These are phyloP conservation scores for Fusarium chuoi DNA, from an alignment of 2,329 filamentous ascomycete genomes.

Conservation along the genomic window DNA sequence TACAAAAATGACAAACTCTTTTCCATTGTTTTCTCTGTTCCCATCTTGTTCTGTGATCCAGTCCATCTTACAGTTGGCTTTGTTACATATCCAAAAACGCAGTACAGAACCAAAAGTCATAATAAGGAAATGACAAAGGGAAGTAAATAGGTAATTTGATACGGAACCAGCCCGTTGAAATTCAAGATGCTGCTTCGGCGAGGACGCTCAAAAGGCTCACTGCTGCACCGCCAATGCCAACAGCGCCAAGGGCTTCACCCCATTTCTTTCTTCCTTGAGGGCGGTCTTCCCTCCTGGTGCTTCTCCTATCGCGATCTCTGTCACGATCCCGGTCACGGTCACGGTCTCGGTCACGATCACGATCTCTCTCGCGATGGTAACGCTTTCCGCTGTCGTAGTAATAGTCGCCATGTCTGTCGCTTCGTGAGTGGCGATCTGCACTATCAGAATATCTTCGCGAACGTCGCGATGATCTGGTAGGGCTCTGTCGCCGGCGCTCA, in stretches of 20 bases:
- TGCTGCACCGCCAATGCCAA: constrained; percentile 69
- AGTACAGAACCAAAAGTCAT: neutral
- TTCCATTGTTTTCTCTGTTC: constrained; percentile 2
- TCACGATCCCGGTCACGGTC: constrained; percentile 34
- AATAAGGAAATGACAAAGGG: neutral
- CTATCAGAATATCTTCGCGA: constrained; percentile 44
- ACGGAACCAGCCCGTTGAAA: constrained; percentile 20
- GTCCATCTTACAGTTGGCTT: neutral
- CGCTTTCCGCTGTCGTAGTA: constrained; percentile 48
- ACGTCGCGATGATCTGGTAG: constrained; percentile 36
- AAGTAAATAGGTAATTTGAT: neutral
- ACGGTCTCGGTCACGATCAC: constrained; percentile 39
- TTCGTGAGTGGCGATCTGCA: constrained; percentile 36
- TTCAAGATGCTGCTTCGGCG: constrained; percentile 62
- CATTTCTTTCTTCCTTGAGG: constrained; percentile 57
- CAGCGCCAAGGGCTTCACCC: constrained; percentile 66
- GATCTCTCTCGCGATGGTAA: constrained; percentile 52
- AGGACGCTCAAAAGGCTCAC: constrained; percentile 68
- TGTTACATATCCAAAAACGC: constrained; percentile 8
- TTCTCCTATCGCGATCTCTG: constrained; percentile 52
- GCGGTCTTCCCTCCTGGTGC: constrained; percentile 52
- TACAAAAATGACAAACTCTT: constrained; percentile 9
- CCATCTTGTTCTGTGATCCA: constrained; percentile 33
- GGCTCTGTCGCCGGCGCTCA: constrained; percentile 32
- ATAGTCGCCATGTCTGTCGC: constrained; percentile 51